Evolutionary conservation across 805 yeast genomes (phyloP), one percentile per base, ranked within the genome.

Genomic region (Saturnispora ahearnii): DNA sequence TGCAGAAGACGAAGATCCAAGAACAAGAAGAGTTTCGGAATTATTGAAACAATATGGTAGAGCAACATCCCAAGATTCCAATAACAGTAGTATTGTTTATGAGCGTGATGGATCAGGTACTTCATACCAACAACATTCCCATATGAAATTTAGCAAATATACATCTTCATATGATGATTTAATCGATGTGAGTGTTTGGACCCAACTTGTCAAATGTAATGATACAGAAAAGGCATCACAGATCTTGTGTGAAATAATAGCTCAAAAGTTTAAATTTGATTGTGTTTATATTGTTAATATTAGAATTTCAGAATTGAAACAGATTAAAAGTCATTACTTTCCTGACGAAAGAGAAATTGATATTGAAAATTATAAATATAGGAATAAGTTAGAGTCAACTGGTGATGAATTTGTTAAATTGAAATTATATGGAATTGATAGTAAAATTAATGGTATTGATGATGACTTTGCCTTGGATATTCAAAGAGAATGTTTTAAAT

Each of bases 21-120:
- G 18, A 10, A 32, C 22, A 9, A 38, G 26, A 3, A 40, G 37
- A 10, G 42, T 32, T 29, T 54, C 53, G 24, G 47, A 43, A 37
- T 51, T 58, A 48, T 51, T 66, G n/a, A 70, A 65, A 49, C 65
- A 70, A 34, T 68, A 76, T 49, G 86, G 85, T 0, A 69, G 85
- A 62, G 83, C 85, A 5, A 80, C 85, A 1, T 67, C 78, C 50
- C 46, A 62, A 60, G 66, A 55, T 53, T 28, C 55, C 55, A 10
- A 45, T 32, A 54, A 41, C 28, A 40, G 58, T n/a, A 68, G 78
- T 10, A 54, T 54, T 2, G 73, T 78, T 1, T 79, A 77, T 60
- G 86, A 80, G 55, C 74, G 73, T 52, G 85, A 81, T 63, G 84
- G 84, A 0, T 77, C 84, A 5, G 86, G 85, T 13, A 73, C 74